phyloP scores from a whole-genome alignment of 139 green algal genomes.

The Mesotaenium endlicherianum region DNA sequence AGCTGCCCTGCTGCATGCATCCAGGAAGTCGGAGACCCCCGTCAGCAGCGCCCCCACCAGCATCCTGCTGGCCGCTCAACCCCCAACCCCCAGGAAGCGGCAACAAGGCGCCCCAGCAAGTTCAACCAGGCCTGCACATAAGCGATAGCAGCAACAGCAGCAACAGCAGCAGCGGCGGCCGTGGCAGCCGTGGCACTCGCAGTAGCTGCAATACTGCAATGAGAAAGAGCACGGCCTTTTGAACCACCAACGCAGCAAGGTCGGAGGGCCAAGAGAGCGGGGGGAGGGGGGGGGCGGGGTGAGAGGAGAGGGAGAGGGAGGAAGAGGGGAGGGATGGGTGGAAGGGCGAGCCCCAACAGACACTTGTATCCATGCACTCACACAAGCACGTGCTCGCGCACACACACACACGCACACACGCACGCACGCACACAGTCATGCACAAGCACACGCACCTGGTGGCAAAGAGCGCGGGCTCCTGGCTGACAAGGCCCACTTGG shows the following conservation, averaged over 20 bases:
- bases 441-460: background rate
- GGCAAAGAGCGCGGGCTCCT: conserved; percentile 85
- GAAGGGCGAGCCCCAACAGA: background rate
- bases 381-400: background rate
- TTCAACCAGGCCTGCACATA: too few species aligned
- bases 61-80: too few species aligned
- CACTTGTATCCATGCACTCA: background rate
- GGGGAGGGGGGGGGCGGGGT: background rate
- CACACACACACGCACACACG: background rate
- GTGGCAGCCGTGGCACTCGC: too few species aligned
- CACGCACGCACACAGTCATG: background rate
- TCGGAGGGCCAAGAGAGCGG: background rate
- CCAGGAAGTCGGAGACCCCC: too few species aligned
- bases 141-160: too few species aligned
- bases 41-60: too few species aligned
- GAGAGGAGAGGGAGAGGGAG: background rate
- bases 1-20: too few species aligned
- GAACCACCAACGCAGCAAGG: background rate
- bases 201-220: too few species aligned
- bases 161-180: too few species aligned
- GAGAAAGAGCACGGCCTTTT: background rate
- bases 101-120: too few species aligned
- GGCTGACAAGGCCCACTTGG: conserved; percentile 76
- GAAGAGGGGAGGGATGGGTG: background rate
- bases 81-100: too few species aligned